A percentile compares a stretch with the other conserved stretches of the same genome.
Conservation (phyloP, 305 asterid species). For the Petunia hybrid region DNA sequence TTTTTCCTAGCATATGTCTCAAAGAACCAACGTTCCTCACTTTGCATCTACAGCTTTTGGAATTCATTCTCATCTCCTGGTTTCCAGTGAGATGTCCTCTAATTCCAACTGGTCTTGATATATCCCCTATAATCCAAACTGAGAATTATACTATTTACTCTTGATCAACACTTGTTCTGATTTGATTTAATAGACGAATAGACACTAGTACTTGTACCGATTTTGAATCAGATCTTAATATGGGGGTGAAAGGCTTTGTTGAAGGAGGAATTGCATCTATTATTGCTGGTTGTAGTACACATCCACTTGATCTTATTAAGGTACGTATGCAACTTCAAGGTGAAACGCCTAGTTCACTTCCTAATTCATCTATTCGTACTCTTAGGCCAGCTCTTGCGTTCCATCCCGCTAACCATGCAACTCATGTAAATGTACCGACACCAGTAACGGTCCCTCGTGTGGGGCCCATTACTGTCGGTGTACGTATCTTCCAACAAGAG, state of each 20-base stretch:
- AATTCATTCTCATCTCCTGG: conserved; percentile 89
- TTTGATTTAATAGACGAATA: too few species aligned
- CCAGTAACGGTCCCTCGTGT: conserved; percentile 36
- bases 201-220: too few species aligned
- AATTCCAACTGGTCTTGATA: conserved; percentile 61
- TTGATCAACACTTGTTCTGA: too few species aligned
- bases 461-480: conserved; percentile 72
- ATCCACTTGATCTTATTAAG: conserved; percentile 82
- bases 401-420: conserved; percentile 40
- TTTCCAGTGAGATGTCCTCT: conserved; percentile 82
- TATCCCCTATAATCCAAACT: neutral
- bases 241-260: conserved; percentile 88
- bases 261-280: conserved; percentile 98
- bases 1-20: conserved; percentile 65
- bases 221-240: conserved; percentile 26
- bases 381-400: conserved; percentile 73
- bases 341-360: conserved; percentile 40
- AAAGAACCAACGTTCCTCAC: conserved; percentile 80
- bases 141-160: too few species aligned
- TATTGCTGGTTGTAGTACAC: conserved; percentile 89
- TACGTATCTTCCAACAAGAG: conserved; percentile 59
- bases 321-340: conserved; percentile 98
- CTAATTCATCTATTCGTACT: conserved; percentile 37
- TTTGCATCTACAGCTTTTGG: conserved; percentile 75
- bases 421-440: conserved; percentile 45